Percentiles rank a stretch among this genome's conserved stretches.
Evolutionary conservation across 176 grass and related monocot genomes (phyloP).

Genomic region (Aegilops umbellulata): DNA sequence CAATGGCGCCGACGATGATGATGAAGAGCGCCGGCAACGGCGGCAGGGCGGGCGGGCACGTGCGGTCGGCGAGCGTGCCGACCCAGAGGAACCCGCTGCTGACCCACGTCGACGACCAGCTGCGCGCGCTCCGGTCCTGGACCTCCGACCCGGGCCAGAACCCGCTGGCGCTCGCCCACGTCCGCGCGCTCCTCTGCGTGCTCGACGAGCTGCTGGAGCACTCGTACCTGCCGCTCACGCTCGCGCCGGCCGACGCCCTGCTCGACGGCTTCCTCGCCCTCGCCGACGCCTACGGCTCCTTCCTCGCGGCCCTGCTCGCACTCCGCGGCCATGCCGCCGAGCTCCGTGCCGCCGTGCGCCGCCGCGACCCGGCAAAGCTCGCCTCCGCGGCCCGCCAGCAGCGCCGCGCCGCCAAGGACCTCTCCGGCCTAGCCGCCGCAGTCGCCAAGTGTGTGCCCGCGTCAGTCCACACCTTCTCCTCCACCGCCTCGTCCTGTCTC

Average conservation of each 20-base stretch:
- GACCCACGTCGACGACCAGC: slow-evolving; percentile 50
- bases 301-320: slow-evolving; percentile 29
- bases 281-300: slow-evolving; percentile 55
- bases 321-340: slow-evolving; percentile 41
- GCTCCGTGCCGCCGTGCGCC: slow-evolving; percentile 34
- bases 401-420: slow-evolving; percentile 28
- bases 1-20: slow-evolving; percentile 13
- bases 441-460: not conserved
- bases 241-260: not conserved
- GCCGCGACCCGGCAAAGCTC: slow-evolving; percentile 23
- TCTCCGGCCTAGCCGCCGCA: slow-evolving; percentile 29
- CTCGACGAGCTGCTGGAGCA: slow-evolving; percentile 56
- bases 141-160: slow-evolving; percentile 24
- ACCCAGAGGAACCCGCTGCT: slow-evolving; percentile 47
- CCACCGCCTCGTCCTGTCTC: not conserved
- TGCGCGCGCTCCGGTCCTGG: slow-evolving; percentile 31
- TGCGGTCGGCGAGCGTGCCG: slow-evolving; percentile 60
- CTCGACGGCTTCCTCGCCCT: slow-evolving; percentile 70
- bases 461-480: fast-evolving
- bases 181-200: slow-evolving; percentile 52
- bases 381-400: slow-evolving; percentile 33
- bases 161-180: slow-evolving; percentile 32
- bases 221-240: slow-evolving; percentile 25
- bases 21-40: not conserved
- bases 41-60: slow-evolving; percentile 20